Evolutionary conservation across 2,329 filamentous ascomycete genomes (phyloP).

Genomic region (Neoscytalidium dimidiatum): DNA sequence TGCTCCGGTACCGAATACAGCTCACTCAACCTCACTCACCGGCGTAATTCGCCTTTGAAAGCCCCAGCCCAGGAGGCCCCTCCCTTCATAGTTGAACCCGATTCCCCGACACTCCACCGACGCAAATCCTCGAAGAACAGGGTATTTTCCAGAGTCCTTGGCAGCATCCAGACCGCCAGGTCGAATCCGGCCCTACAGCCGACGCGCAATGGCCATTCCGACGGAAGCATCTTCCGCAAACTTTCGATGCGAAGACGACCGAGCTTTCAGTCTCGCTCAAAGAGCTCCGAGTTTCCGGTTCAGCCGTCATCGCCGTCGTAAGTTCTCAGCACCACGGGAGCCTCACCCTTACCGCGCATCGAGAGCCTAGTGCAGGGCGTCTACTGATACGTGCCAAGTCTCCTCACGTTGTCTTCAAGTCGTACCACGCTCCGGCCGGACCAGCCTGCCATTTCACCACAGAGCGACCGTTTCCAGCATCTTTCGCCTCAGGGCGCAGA

Average conservation of each 20-base stretch:
- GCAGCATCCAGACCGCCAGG: conserved; percentile 23
- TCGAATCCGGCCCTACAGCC: conserved; percentile 20
- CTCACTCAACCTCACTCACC: background rate
- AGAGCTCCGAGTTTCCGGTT: conserved; percentile 31
- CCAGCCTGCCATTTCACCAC: background rate
- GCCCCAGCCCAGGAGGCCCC: background rate
- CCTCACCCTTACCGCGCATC: background rate
- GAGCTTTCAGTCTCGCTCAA: conserved; percentile 24
- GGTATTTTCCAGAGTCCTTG: conserved; percentile 23
- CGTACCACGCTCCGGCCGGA: background rate
- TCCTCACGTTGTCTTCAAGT: conserved; percentile 7
- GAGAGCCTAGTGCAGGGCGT: background rate
- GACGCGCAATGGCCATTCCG: conserved; percentile 26
- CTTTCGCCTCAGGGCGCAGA: background rate
- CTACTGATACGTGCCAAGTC: conserved; percentile 1
- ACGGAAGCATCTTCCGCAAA: conserved; percentile 30
- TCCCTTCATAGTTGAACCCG: background rate
- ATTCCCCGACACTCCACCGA: conserved; percentile 3
- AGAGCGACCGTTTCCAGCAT: background rate
- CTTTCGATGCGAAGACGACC: conserved; percentile 31
- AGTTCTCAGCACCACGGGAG: background rate
- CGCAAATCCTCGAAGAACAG: conserved; percentile 23
- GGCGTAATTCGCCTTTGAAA: background rate
- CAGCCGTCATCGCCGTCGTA: conserved; percentile 24
- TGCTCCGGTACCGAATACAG: background rate